Base-by-base conservation (phyloP, 768 basidiomycete species). In the Pleurotus giganteus region DNA sequence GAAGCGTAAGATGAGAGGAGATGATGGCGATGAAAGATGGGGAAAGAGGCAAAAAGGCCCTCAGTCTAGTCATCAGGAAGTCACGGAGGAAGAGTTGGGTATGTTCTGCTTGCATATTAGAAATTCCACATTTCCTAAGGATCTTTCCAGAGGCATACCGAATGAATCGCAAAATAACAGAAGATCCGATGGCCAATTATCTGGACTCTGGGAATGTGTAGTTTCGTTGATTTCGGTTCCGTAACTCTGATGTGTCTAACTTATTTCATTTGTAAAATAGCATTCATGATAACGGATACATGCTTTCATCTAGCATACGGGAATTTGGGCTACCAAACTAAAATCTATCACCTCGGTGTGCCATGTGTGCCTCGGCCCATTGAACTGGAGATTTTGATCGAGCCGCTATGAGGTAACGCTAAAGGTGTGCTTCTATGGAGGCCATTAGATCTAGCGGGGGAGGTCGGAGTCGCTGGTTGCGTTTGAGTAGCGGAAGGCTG, bases 161-260 rank as follows among this genome's bases (percentile, higher is more conserved):
- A 55, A 86, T 93, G 82, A 81, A 79, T 60, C 81, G 83, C 49
- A 79, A 82, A 1, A 83, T 85, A 71, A 74, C 78, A 45, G 91
- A 94, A 55, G 94, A 97, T 69, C 94, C 94, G 3, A 97, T 97
- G 94, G 89, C 90, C 36, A 91, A 90, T 67, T 94, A 94, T 66
- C 79, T 91, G 47, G 94, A 94, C 67, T 60, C 68, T 41, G 83
- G 81, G 4, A 66, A 66, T 23, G 15, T 51, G 19, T 51, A 51
- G 23, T 36, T 9, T 23, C 1, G 19, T 13, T 24, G 17, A 23
- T 34, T 34, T 34, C 32, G 32, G 5, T 4, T 11, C 1, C 26
- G 8, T 27, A 9, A 4, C 3, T 45, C 44, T 28, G n/a, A n/a
- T 28, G 9, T 11, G 9, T 27, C 9, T 45, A 45, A 23, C 9